Base-by-base conservation (phyloP, 306 rosid species). In the Begonia loranthoides region DNA sequence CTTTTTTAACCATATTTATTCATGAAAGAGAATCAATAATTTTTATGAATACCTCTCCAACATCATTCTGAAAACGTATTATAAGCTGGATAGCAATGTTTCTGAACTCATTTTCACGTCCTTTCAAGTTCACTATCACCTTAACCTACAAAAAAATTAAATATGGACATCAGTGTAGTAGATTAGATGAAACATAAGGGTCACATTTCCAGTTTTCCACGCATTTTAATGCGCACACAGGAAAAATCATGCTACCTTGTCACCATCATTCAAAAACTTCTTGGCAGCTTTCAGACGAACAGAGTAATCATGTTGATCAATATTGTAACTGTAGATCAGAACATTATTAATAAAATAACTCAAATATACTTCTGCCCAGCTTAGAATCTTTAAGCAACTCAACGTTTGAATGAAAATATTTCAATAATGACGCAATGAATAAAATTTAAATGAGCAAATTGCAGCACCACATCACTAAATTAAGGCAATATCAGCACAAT, bases 241-340 rank as follows among this genome's bases (percentile, higher is more conserved):
- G 36, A 28, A 49, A 64, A 33, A 55, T 24, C 15, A 51, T 45
- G 65, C 13, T 73, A 90, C 99, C 99, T 87, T 92, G 72, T 92
- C 99, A 7, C 99, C 99, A 66, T 79, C 96, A 45, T 72, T 76
- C 78, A 92, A 72, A 70, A 92, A 92, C 73, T 80, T 92, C 75
- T 11, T 70, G 16, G 99, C 99, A 73, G 99, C 87, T 83, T 46
- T 92, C 87, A 92, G 81, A 56, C 99, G 99, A 39, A 92, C 93
- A 15, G 96, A 72, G 63, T 92, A 92, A 74, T 92, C 99, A 75
- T 92, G 99, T 54, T 83, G 84, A 61, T 92, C 99, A 45, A 92
- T 92, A 74, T 81, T 92, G 74, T 78, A 92, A 76, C 99, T 83
- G 93, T 50, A 40, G 49, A 66, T 28, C 36, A 28, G 36, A 28